Evolutionary conservation across 768 basidiomycete genomes (phyloP), one percentile per base, ranked within the genome.

Genomic region (Pleurotus tuber-regium): DNA sequence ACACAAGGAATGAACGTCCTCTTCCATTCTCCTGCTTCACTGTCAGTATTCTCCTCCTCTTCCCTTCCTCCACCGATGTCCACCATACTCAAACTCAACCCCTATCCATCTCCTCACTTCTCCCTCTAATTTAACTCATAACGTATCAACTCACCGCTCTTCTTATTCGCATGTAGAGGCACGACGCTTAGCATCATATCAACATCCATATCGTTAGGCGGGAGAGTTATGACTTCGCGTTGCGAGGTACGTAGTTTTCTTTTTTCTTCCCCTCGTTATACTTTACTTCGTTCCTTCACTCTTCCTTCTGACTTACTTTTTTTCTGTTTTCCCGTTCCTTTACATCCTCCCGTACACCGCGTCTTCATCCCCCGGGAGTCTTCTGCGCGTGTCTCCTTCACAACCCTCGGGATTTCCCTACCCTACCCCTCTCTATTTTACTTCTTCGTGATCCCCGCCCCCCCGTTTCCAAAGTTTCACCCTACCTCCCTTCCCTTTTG

Each of bases 1-100:
- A 89, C 84, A 2, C 84, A 87, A 63, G 77, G 79, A 8, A 78
- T 87, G 79, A 83, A 82, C 54, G 72, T 89, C 21, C 64, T 79
- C 25, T 89, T 85, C 66, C 87, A 86, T 61, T 75, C 87, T 12
- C 86, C 86, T 9, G 85, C 83, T 3, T 72, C 82, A 2, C 61
- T 72, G 86, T 84, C 63, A 68, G 83, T 70, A 9, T 28, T 23
- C 38, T 23, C 12, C 29, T 36, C 33, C 36, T 53, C 52, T n/a
- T n/a, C n/a, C n/a, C n/a, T n/a, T n/a, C n/a, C n/a, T n/a, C n/a
- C n/a, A n/a, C n/a, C n/a, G n/a, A n/a, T n/a, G n/a, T n/a, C n/a
- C n/a, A n/a, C n/a, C n/a, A n/a, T n/a, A n/a, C n/a, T n/a, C n/a
- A n/a, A n/a, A n/a, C n/a, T n/a, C n/a, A n/a, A n/a, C n/a, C n/a